phyloP scores from a whole-genome alignment of 139 green algal genomes.

The Ettlia oleoabundans region DNA sequence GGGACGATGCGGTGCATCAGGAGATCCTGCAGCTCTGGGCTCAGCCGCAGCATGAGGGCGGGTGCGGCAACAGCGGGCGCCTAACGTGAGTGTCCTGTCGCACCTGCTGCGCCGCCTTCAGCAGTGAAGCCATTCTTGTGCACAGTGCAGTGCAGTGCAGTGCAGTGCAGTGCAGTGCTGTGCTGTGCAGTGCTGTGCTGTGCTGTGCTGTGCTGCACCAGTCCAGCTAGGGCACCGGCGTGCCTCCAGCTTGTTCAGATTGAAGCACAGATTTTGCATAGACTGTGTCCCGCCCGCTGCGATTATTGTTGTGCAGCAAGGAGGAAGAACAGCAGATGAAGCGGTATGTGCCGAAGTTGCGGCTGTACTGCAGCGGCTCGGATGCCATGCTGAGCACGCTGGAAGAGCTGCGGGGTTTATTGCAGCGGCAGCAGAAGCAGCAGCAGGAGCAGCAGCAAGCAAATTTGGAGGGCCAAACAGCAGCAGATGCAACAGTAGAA shows the following conservation, averaged over 20 bases:
- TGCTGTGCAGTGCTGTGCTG: background rate
- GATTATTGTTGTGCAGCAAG: slow-evolving; percentile 30
- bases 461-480: background rate
- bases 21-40: slow-evolving; percentile 47
- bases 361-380: slow-evolving; percentile 32
- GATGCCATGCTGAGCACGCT: background rate
- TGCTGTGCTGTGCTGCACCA: background rate
- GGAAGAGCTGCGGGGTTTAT: background rate
- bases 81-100: slow-evolving; percentile 16
- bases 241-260: background rate
- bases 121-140: background rate
- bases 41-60: slow-evolving; percentile 47
- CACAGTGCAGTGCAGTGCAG: background rate
- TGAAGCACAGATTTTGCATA: too few relatives aligned
- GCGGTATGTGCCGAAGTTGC: slow-evolving; percentile 48
- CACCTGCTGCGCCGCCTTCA: background rate
- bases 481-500: background rate
- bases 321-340: slow-evolving; percentile 54
- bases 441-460: background rate
- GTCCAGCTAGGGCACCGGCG: background rate
- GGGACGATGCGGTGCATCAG: slow-evolving; percentile 42
- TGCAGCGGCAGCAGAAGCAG: background rate
- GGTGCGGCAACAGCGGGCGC: slow-evolving; percentile 31
- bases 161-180: background rate
- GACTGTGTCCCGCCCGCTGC: too few relatives aligned